Evolutionary conservation across 257 asterid genomes (phyloP).

Genomic region (Buddleja alternifolia): DNA sequence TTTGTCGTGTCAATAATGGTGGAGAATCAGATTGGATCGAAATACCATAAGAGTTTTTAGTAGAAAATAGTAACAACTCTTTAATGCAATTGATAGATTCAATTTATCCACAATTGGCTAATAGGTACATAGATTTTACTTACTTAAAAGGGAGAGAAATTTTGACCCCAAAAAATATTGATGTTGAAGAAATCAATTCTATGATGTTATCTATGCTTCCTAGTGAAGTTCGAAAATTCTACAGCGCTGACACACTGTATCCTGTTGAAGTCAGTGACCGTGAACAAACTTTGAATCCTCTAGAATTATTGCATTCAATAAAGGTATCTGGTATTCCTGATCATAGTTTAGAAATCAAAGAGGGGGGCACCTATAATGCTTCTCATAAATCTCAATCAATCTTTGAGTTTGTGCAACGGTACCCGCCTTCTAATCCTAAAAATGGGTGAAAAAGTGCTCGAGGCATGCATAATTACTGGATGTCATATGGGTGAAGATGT

Average conservation of each 20-base stretch:
- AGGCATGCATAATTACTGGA: background rate
- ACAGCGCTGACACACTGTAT: too few relatives aligned
- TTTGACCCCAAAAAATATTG: too few relatives aligned
- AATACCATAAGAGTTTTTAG: background rate
- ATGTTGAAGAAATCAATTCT: too few relatives aligned
- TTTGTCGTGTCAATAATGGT: too few relatives aligned
- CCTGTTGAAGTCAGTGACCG: background rate
- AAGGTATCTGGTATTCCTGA: too few relatives aligned
- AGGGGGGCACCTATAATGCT: conserved; percentile 5
- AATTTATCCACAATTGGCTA: background rate
- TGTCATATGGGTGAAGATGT: too few relatives aligned
- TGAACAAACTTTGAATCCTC: background rate
- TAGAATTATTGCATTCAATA: background rate
- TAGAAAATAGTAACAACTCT: background rate
- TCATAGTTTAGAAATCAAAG: background rate
- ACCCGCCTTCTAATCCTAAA: background rate
- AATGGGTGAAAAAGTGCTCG: conserved; percentile 6
- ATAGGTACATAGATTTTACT: background rate
- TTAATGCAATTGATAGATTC: background rate
- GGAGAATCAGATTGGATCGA: background rate
- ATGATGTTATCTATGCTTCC: too few relatives aligned
- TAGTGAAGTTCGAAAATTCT: too few relatives aligned
- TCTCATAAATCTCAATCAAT: conserved; percentile 1
- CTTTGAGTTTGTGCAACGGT: background rate
- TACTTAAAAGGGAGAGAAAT: too few relatives aligned